Conservation (phyloP, 1,284 basidiomycete genomes). For the Salmacisia buchloeana region DNA sequence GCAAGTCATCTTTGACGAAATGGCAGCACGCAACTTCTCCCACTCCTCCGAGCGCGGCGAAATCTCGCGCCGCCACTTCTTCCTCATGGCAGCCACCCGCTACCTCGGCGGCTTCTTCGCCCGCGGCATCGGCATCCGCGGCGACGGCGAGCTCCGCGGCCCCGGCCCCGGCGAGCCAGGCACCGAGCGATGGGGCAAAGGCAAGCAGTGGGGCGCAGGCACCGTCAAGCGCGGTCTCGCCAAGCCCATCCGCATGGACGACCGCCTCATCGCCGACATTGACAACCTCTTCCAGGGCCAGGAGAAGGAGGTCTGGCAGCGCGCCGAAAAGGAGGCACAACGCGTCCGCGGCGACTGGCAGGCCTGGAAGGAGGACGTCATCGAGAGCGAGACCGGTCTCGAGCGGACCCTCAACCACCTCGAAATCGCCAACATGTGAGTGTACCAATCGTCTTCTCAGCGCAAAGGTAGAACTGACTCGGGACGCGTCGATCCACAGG, state of each 20-base stretch:
- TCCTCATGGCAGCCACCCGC: slow-evolving; percentile 8
- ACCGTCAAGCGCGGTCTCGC: slow-evolving; percentile 17
- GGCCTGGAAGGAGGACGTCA: slow-evolving; percentile 16
- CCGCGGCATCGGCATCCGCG: slow-evolving; percentile 17
- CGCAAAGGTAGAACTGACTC: no score
- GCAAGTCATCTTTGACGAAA: slow-evolving; percentile 12
- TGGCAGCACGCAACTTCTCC: slow-evolving; percentile 13
- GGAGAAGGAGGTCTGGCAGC: slow-evolving; percentile 3
- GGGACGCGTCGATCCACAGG: background rate
- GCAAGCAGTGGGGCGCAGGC: slow-evolving; percentile 19
- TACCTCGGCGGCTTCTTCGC: slow-evolving; percentile 14
- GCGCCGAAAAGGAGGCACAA: slow-evolving; percentile 5
- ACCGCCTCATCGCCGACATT: background rate
- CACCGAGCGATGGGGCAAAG: slow-evolving; percentile 14
- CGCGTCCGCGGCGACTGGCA: slow-evolving; percentile 11
- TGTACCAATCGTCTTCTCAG: no score
- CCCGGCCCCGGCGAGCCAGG: slow-evolving; percentile 16
- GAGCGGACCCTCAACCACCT: slow-evolving; percentile 12
- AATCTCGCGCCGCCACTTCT: slow-evolving; percentile 12
- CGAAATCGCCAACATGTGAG: slow-evolving; percentile 10
- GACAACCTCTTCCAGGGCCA: slow-evolving; percentile 8
- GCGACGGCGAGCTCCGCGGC: slow-evolving; percentile 15
- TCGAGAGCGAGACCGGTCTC: slow-evolving; percentile 16
- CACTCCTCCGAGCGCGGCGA: slow-evolving; percentile 11
- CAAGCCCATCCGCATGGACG: slow-evolving; percentile 10